phyloP scores from a whole-genome alignment of 768 basidiomycete genomes.

The Mycena vitilis region DNA sequence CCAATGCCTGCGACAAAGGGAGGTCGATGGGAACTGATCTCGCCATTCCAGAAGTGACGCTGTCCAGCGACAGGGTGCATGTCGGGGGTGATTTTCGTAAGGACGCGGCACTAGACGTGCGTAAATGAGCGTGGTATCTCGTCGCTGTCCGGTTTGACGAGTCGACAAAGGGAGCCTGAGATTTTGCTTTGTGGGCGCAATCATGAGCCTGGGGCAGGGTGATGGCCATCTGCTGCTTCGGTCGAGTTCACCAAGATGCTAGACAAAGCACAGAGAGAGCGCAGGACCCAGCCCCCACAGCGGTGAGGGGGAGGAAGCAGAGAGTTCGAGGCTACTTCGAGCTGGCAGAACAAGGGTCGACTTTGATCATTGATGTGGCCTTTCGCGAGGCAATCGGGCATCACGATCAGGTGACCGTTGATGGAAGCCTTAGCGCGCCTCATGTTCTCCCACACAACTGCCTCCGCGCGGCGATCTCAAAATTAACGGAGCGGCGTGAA shows the following conservation, averaged over 20 bases:
- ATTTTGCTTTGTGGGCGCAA: neutral
- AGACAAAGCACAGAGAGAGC: neutral
- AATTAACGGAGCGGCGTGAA: neutral
- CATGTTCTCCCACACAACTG: conserved; percentile 21
- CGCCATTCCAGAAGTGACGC: neutral
- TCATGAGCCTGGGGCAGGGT: neutral
- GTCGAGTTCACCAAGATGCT: neutral
- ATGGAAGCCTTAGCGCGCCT: conserved; percentile 12
- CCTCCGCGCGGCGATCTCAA: neutral
- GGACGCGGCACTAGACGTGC: conserved; percentile 3
- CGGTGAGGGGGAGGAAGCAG: neutral
- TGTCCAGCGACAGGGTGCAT: conserved; percentile 26
- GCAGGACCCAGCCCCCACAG: neutral
- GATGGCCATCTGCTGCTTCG: neutral
- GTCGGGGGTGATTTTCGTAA: conserved; percentile 27
- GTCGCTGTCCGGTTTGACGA: conserved; percentile 13
- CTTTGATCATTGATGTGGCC: too few species aligned
- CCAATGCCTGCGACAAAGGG: neutral
- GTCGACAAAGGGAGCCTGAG: conserved; percentile 12
- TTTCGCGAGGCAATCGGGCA: neutral
- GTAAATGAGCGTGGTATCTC: conserved; percentile 26
- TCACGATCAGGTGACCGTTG: conserved; percentile 30
- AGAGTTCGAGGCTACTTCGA: too few species aligned
- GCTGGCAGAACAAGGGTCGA: conserved; percentile 13
- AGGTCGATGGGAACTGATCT: neutral